Evolutionary conservation across 2,329 filamentous ascomycete genomes (phyloP).

Genomic region (Fusarium annulatum): DNA sequence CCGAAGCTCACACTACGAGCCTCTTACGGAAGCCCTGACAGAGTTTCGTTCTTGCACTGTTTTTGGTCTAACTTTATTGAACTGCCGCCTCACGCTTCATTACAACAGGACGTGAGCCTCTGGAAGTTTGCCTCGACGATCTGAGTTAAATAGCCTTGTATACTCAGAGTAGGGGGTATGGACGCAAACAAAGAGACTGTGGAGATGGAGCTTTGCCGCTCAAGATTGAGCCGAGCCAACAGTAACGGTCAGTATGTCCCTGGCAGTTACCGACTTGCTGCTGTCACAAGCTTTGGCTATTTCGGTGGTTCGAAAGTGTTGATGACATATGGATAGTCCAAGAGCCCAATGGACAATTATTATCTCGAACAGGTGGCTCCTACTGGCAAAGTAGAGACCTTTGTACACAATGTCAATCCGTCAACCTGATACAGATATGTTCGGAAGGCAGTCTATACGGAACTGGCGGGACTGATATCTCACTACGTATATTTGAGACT

Average conservation of each 20-base stretch:
- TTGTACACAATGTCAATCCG: background rate
- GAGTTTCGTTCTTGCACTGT: background rate
- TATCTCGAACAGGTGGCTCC: background rate
- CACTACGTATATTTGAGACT: background rate
- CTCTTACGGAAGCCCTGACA: background rate
- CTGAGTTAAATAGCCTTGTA: background rate
- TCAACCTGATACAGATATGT: background rate
- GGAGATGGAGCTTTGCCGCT: background rate
- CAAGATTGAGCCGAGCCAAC: background rate
- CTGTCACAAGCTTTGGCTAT: too few relatives aligned
- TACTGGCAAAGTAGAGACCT: background rate
- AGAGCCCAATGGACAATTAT: background rate
- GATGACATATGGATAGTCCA: background rate
- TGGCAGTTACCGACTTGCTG: background rate
- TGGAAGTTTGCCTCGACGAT: background rate
- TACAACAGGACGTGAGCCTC: background rate
- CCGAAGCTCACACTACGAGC: too few relatives aligned
- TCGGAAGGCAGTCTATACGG: background rate
- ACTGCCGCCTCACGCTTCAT: background rate
- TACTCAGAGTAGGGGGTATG: background rate
- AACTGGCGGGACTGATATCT: background rate
- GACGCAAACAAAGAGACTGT: background rate
- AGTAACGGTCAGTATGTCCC: background rate
- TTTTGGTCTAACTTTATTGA: background rate
- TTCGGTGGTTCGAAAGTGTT: background rate